Base-by-base conservation (phyloP, 495 filamentous ascomycete species). In the Talaromyces borbonicus region DNA sequence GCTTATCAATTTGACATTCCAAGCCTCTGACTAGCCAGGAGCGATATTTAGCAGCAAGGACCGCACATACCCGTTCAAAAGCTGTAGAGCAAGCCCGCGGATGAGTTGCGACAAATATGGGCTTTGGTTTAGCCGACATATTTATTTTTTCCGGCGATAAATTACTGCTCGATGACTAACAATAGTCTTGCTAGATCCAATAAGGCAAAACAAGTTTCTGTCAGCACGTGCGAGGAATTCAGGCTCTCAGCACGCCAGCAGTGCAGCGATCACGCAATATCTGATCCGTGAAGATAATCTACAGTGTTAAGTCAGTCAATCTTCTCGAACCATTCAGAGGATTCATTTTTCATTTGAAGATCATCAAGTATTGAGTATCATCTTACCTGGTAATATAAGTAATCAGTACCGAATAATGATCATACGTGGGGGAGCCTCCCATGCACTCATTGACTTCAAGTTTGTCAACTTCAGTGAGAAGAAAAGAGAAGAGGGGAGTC, bases 81-180 rank as follows among this genome's bases (percentile, higher is more conserved):
- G 90, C 92, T 16, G 92, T 96, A 7, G 89, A 95, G 65, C 87
- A 94, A 47, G 92, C 84, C 55, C 92, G 74, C 5, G 92, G 92
- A 64, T 97, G 92, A 44, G 92, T 95, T 18, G 83, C 90, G 39
- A 93, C 75, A 53, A 95, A 95, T 56, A 98, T 85, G 31, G 88
- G 85, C 56, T n/a, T n/a, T n/a, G n/a, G n/a, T n/a, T 83, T 90
- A 55, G 65, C 66, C 30, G 81, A 80, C 84, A 88, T 87, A n/a
- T 8, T 44, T 14, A 8, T 14, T 29, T 27, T 18, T 15, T 26
- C n/a, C 23, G 41, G 31, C 20, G n/a, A 20, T 19, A 3, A 19
- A 5, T 8, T 14, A 40, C 18, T 26, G 4, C 22, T 12, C 12
- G 12, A 26, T 14, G 9, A 25, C 38, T 41, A 22, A 41, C 14